phyloP scores from a whole-genome alignment of 805 yeast genomes.

The Ogataea angusta region DNA sequence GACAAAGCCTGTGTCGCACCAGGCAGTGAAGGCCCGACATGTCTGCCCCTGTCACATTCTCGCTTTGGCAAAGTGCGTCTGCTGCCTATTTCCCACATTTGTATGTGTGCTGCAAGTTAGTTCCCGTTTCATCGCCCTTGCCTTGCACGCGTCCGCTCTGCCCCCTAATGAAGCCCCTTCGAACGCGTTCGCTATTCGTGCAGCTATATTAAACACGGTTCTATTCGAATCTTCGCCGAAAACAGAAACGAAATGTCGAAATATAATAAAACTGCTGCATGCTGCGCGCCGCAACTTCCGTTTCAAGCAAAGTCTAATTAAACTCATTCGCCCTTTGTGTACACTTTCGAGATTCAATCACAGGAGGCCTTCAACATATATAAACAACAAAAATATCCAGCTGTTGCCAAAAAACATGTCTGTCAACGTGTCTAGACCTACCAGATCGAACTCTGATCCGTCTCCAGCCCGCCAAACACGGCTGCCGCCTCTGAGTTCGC shows the following conservation, averaged over 20 bases:
- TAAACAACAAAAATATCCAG: conserved; percentile 6
- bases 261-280: conserved; percentile 1
- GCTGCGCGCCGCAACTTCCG: conserved; percentile 1
- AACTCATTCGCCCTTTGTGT: conserved; percentile 7
- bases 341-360: conserved; percentile 5
- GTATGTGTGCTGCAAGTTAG: not conserved
- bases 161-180: conserved; percentile 6
- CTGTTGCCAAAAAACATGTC: conserved; percentile 14
- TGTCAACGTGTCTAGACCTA: conserved; percentile 22
- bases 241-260: not conserved
- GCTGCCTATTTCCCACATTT: conserved; percentile 5
- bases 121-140: conserved; percentile 1
- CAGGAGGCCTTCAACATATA: conserved; percentile 4
- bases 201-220: conserved; percentile 13
- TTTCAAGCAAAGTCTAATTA: conserved; percentile 2
- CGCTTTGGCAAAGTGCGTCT: not conserved
- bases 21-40: not conserved
- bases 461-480: conserved; percentile 22
- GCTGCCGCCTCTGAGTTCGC: conserved; percentile 27
- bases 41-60: not conserved
- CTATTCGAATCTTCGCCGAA: conserved; percentile 3
- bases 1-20: not conserved
- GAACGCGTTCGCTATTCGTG: conserved; percentile 7
- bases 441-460: conserved; percentile 26
- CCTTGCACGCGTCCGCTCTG: conserved; percentile 2